Evolutionary conservation across 805 yeast species (phyloP), one percentile per base, ranked within the genome.

Genomic region (Candida piceae): DNA sequence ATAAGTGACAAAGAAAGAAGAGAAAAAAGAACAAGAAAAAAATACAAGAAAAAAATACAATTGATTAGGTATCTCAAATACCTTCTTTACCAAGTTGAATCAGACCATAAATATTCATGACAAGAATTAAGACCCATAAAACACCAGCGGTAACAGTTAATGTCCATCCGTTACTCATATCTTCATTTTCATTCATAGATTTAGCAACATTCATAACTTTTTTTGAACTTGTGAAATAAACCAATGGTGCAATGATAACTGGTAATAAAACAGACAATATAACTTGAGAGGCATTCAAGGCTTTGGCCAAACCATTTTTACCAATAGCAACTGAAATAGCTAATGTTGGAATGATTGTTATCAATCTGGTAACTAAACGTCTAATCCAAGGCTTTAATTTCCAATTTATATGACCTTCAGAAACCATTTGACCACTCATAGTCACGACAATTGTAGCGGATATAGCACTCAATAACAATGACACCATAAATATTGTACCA

Each of bases 371-470:
- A 13, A 76, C 67, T 12, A 86, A 53, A 45, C 95, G 69, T 55
- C 95, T 72, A 36, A 80, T 51, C 95, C 95, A 86, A 6, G 95
- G 95, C 45, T 65, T 70, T 29, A 82, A 52, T 3, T 70, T 78
- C 95, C 95, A 85, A 35, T 77, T 72, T 34, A 87, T 66, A 55
- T 84, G 90, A 1, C 95, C 95, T 57, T 86, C 95, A 49, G 84
- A 72, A 2, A 86, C 95, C 50, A 87, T 82, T 57, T 87, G 95
- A 9, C 95, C 95, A 0, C 93, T 87, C 54, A 87, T 80, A 0
- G 96, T 86, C 53, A 95, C 86, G 3, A 87, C 89, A 33, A 87
- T 78, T 28, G 95, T 93, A 1, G 95, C 93, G 35, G 86, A 77
- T 49, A 81, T 84, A 7, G 95, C 96, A 42, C 87, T 77, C 43